Percentiles rank a stretch among this genome's conserved stretches.
These are phyloP conservation scores for Diutina rugosa DNA, from an alignment of 1,139 yeast genomes.

Conservation along the genomic window DNA sequence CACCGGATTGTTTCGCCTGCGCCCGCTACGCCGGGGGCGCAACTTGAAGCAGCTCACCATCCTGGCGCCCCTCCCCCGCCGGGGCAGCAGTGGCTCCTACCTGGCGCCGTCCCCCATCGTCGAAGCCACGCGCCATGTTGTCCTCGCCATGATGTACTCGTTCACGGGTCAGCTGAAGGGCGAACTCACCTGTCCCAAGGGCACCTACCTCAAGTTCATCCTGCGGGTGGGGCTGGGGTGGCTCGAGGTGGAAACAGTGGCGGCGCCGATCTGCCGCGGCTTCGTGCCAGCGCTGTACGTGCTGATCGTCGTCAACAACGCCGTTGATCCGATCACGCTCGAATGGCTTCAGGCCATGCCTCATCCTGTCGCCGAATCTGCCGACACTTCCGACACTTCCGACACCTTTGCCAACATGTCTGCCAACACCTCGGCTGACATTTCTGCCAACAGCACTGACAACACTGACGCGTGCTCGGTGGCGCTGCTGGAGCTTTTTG, in stretches of 20 bases:
- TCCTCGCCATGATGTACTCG: neutral
- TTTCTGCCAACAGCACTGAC: neutral
- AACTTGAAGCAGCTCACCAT: neutral
- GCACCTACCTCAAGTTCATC: neutral
- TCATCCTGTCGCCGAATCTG: neutral
- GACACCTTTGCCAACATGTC: neutral
- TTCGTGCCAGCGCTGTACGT: constrained; percentile 1
- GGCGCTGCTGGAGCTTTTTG: neutral
- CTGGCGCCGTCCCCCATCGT: neutral
- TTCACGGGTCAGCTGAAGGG: neutral
- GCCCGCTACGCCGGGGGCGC: neutral
- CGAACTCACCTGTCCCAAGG: neutral
- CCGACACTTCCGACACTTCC: neutral
- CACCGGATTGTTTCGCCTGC: neutral
- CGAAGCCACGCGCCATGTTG: neutral
- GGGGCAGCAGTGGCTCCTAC: neutral
- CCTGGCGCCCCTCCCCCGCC: neutral
- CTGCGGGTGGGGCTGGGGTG: constrained; percentile 1
- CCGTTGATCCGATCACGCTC: neutral
- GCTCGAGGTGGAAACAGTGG: neutral
- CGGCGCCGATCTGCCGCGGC: neutral
- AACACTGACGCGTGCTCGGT: neutral
- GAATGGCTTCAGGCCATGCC: constrained; percentile 1
- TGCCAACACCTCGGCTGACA: neutral
- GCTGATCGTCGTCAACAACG: neutral